Evolutionary conservation across 2,329 filamentous ascomycete species (phyloP).

Genomic region (Aspergillus pseudoviridinutans): DNA sequence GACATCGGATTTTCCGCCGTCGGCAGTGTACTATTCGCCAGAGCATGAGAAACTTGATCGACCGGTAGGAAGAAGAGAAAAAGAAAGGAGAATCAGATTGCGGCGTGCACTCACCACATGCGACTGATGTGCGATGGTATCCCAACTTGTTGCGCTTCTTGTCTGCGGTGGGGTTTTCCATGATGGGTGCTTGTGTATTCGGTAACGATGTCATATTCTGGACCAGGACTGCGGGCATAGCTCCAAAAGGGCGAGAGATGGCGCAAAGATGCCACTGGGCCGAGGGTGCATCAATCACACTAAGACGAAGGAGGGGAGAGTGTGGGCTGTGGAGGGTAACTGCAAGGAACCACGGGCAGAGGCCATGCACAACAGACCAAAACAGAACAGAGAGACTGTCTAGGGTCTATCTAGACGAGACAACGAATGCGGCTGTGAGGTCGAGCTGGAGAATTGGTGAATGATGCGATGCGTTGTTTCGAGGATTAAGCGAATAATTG

Average conservation of each 20-base stretch:
- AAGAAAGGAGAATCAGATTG: not conserved
- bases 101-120: slow-evolving; percentile 70
- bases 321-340: not conserved
- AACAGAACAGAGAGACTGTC: not conserved
- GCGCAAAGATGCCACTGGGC: slow-evolving; percentile 15
- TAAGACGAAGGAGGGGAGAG: not conserved
- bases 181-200: slow-evolving; percentile 29
- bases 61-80: not conserved
- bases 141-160: slow-evolving; percentile 87
- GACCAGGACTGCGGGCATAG: slow-evolving; percentile 35
- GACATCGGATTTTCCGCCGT: slow-evolving; percentile 87
- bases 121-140: slow-evolving; percentile 91
- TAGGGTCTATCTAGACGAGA: not conserved
- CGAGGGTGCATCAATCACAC: slow-evolving; percentile 25
- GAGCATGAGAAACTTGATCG: slow-evolving; percentile 15
- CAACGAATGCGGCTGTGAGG: not conserved
- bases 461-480: slow-evolving; percentile 2
- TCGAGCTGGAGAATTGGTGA: not conserved
- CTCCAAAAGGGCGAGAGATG: slow-evolving; percentile 23
- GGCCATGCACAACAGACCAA: not conserved
- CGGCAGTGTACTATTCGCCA: slow-evolving; percentile 72
- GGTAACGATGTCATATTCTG: slow-evolving; percentile 31
- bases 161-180: slow-evolving; percentile 47
- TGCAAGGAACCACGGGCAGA: not conserved
- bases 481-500: not conserved